Conservation (phyloP, 805 yeast species). For the Ogataea pini region DNA sequence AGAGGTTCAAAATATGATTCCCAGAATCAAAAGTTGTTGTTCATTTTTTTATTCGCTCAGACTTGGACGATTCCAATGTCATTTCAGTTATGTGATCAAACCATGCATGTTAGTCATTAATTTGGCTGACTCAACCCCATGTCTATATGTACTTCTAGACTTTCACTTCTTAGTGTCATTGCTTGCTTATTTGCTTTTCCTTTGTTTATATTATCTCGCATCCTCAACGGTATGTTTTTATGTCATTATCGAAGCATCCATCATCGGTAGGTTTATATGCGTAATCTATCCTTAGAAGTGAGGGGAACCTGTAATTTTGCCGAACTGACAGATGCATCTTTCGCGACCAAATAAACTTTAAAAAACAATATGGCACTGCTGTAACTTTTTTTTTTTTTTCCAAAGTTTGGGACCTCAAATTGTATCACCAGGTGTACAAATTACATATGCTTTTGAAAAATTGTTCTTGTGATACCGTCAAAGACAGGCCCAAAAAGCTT, state of each 20-base stretch:
- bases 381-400: slow-evolving; percentile 1
- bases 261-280: too few species aligned
- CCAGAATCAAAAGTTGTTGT: background rate
- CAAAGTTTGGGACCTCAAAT: background rate
- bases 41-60: background rate
- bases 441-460: background rate
- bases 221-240: slow-evolving; percentile 29
- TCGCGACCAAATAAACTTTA: background rate
- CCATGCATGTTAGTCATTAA: background rate
- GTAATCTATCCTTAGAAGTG: background rate
- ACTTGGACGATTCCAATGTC: background rate
- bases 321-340: background rate
- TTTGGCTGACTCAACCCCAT: background rate
- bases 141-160: slow-evolving; percentile 20
- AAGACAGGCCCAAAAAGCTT: background rate
- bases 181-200: slow-evolving; percentile 6
- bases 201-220: slow-evolving; percentile 13
- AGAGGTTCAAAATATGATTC: background rate
- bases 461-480: background rate
- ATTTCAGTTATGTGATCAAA: background rate
- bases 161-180: slow-evolving; percentile 3
- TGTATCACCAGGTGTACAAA: background rate
- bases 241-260: background rate
- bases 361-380: background rate
- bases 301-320: background rate